Evolutionary conservation across 331 rosid genomes (phyloP).

Genomic region (Phaseolus coccineus): DNA sequence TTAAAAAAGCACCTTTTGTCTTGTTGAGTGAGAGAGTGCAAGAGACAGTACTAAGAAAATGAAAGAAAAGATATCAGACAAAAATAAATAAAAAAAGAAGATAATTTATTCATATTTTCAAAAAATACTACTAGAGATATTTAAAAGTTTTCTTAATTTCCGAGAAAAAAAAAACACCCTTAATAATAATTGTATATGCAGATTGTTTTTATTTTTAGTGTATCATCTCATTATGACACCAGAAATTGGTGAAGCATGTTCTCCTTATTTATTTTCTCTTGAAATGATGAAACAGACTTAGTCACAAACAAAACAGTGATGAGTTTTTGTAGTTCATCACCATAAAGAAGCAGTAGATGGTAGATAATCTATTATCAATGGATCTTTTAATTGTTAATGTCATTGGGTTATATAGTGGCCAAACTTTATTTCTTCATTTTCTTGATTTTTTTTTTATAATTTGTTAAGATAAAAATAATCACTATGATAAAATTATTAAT

Average conservation of each 20-base stretch:
- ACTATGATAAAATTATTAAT: no score
- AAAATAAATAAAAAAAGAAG: background rate
- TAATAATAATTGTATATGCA: no score
- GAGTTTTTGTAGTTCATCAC: background rate
- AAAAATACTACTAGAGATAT: background rate
- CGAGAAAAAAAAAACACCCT: no score
- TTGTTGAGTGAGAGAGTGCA: background rate
- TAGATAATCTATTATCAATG: no score
- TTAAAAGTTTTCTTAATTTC: background rate
- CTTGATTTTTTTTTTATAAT: no score
- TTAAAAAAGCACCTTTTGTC: background rate
- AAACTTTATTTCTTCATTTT: no score
- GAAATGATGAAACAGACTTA: background rate
- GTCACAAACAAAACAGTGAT: background rate
- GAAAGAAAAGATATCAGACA: background rate
- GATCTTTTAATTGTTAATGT: no score
- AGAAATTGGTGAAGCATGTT: background rate
- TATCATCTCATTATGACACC: background rate
- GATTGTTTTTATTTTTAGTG: no score
- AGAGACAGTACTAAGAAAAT: background rate
- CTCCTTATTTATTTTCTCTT: background rate
- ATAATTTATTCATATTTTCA: background rate
- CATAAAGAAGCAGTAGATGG: background rate
- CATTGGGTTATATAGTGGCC: no score
- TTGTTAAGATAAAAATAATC: no score